Evolutionary conservation across 1,284 basidiomycete genomes (phyloP), one percentile per base, ranked within the genome.

Genomic region (Fistulinella cinereoalba): DNA sequence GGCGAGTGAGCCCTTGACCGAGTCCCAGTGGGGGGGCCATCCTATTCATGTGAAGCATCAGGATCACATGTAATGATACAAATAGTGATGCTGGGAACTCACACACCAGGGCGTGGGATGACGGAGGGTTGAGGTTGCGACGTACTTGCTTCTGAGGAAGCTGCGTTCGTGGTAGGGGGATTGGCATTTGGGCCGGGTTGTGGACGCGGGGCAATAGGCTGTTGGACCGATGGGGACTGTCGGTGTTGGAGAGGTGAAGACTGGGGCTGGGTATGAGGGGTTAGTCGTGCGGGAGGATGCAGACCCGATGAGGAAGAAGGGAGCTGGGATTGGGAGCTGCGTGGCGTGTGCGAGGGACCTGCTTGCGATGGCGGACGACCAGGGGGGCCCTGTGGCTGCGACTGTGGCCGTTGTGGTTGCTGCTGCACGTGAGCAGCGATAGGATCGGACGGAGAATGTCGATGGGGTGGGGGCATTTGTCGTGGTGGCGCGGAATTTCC

Each of bases 1-100:
- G 58, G 29, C 81, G 75, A 38, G 71, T 62, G 11, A 85, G 61
- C 8, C 79, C 82, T 63, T 83, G 82, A 12, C 85, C 84, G 16
- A 70, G 61, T 9, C 80, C 79, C 29, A 81, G 8, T 3, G 63
- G 60, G 33, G 55, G 42, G 22, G 60, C 53, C 47, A 61, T 16
- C 61, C 59, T 52, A 50, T 50, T 52, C 50, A 50, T 50, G 47
- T 18, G 36, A 53, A 46, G 49, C 12, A 32, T 56, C 46, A 59
- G 37, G 47, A 53, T 46, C 33, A 44, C 33, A n/a, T 46, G 38
- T 36, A 23, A 36, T 21, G 19, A 41, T 16, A 29, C 11, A 34
- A 46, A 11, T 8, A 38, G 16, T 15, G 43, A 19, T 16, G 34
- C 13, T 41, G 15, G 3, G 16, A 53, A 63, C 67, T 67, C 54